phyloP scores from a whole-genome alignment of 2,329 filamentous ascomycete genomes.

The Microdochium nivale region DNA sequence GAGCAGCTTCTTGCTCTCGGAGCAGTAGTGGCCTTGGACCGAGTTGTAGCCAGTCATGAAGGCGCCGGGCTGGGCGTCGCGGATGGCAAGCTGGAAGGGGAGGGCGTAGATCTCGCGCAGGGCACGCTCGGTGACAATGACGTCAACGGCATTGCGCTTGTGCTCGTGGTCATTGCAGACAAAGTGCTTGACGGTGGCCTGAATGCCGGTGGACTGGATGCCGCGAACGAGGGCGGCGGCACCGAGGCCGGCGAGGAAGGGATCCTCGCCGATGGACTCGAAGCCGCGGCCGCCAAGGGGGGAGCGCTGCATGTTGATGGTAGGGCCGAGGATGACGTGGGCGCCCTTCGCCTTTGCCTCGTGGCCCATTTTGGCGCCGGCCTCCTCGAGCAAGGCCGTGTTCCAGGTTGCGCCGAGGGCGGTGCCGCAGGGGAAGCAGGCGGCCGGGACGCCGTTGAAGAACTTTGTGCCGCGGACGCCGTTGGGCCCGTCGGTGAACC shows the following conservation, averaged over 20 bases:
- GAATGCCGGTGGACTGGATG: constrained; percentile 46
- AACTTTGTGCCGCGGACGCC: constrained; percentile 60
- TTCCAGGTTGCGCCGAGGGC: constrained; percentile 52
- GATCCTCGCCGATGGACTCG: constrained; percentile 50
- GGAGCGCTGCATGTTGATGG: constrained; percentile 48
- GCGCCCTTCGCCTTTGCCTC: constrained; percentile 48
- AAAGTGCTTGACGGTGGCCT: constrained; percentile 52
- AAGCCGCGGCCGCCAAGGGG: constrained; percentile 48
- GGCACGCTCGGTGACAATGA: constrained; percentile 44
- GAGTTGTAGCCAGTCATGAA: constrained; percentile 55
- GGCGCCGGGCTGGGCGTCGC: constrained; percentile 39
- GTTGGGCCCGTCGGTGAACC: constrained; percentile 61
- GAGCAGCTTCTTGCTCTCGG: constrained; percentile 42
- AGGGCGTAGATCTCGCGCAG: constrained; percentile 50
- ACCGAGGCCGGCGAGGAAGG: constrained; percentile 45
- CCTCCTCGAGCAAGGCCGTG: constrained; percentile 38
- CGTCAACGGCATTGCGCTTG: constrained; percentile 45
- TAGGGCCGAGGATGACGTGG: constrained; percentile 51
- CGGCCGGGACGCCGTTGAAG: constrained; percentile 53
- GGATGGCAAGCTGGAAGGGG: constrained; percentile 46
- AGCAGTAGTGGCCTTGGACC: constrained; percentile 47
- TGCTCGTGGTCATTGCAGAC: constrained; percentile 55
- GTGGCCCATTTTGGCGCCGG: constrained; percentile 41
- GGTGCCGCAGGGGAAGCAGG: constrained; percentile 54
- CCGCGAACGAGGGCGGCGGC: constrained; percentile 44